Percentiles rank a stretch among this genome's conserved stretches.
Conservation (phyloP, 1,284 basidiomycete genomes). For the Paramarasmius palmivorus region DNA sequence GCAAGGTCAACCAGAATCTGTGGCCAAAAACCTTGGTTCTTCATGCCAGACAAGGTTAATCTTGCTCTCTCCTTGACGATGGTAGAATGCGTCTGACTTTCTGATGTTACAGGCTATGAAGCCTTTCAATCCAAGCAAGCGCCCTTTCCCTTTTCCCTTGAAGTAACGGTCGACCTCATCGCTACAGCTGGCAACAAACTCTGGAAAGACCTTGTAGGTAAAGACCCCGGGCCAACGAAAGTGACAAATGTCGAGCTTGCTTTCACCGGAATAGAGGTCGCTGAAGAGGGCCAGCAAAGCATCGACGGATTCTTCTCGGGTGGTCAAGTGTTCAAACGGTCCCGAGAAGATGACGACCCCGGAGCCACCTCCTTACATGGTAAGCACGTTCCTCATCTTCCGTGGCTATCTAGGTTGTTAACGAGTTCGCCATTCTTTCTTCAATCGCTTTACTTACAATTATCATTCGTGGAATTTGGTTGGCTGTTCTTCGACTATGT, state of each 20-base stretch:
- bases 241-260: slow-evolving; percentile 76
- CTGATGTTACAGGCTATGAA: slow-evolving; percentile 56
- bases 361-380: neutral
- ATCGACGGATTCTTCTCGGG: slow-evolving; percentile 84
- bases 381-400: neutral
- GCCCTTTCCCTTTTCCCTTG: slow-evolving; percentile 77
- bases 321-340: slow-evolving; percentile 28
- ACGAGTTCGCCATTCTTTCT: slow-evolving; percentile 54
- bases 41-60: slow-evolving; percentile 68
- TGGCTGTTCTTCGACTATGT: slow-evolving; percentile 34
- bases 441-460: slow-evolving; percentile 50
- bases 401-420: slow-evolving; percentile 40
- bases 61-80: slow-evolving; percentile 2
- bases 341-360: slow-evolving; percentile 28
- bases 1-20: slow-evolving; percentile 70
- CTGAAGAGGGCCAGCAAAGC: slow-evolving; percentile 81
- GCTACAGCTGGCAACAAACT: slow-evolving; percentile 79
- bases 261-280: slow-evolving; percentile 81
- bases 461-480: slow-evolving; percentile 42
- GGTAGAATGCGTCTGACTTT: neutral
- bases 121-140: slow-evolving; percentile 75
- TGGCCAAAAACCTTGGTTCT: slow-evolving; percentile 95
- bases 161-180: slow-evolving; percentile 78
- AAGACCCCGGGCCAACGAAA: slow-evolving; percentile 52
- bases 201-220: slow-evolving; percentile 82